These are phyloP conservation scores for Seiridium cupressi DNA, from an alignment of 2,329 filamentous ascomycete genomes.

Conservation along the genomic window DNA sequence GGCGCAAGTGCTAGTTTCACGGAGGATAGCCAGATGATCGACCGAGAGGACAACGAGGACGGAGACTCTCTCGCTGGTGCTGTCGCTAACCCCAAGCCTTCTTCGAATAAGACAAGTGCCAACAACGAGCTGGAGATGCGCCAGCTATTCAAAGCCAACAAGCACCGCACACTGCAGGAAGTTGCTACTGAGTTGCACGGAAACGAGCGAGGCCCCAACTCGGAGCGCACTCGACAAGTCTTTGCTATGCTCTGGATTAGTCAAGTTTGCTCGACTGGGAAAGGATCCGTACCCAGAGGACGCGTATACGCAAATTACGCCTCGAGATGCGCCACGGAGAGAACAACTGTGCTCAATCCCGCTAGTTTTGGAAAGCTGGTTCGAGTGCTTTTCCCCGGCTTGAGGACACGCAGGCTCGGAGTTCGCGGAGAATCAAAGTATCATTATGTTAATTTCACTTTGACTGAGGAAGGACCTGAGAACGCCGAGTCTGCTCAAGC, in stretches of 20 bases:
- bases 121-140: slow-evolving; percentile 82
- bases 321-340: slow-evolving; percentile 85
- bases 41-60: slow-evolving; percentile 59
- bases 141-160: slow-evolving; percentile 69
- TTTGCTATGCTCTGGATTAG: slow-evolving; percentile 89
- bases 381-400: slow-evolving; percentile 89
- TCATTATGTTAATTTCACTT: slow-evolving; percentile 76
- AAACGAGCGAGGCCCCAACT: slow-evolving; percentile 77
- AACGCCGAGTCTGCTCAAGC: slow-evolving; percentile 42
- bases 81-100: slow-evolving; percentile 49
- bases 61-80: slow-evolving; percentile 48
- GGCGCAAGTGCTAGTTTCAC: slow-evolving; percentile 51
- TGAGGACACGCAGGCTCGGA: slow-evolving; percentile 88
- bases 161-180: slow-evolving; percentile 65
- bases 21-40: slow-evolving; percentile 60
- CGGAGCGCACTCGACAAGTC: slow-evolving; percentile 79
- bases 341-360: slow-evolving; percentile 92
- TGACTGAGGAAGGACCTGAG: slow-evolving; percentile 56
- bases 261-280: slow-evolving; percentile 69
- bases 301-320: slow-evolving; percentile 96
- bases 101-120: slow-evolving; percentile 64
- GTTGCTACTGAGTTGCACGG: slow-evolving; percentile 75
- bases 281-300: slow-evolving; percentile 85
- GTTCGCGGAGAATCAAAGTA: slow-evolving; percentile 98
- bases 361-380: slow-evolving; percentile 98